phyloP scores from a whole-genome alignment of 2,329 filamentous ascomycete genomes.

The Cladosporium sp. region DNA sequence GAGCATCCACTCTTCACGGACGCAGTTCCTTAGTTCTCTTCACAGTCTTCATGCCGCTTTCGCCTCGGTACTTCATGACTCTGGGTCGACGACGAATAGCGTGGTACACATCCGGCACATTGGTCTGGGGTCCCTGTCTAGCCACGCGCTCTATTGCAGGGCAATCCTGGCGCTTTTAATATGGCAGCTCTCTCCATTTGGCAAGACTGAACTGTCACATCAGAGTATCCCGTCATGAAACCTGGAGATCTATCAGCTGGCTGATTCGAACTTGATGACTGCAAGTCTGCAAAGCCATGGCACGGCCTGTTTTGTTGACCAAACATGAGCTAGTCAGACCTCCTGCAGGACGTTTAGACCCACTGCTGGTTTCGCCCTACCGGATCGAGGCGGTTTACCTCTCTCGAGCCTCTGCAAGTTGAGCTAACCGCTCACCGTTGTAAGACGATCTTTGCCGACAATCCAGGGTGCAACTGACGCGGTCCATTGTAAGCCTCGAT shows the following conservation, averaged over 20 bases:
- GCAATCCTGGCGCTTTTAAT: background rate
- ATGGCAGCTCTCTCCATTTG: background rate
- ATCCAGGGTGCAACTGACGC: background rate
- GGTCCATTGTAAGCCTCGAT: background rate
- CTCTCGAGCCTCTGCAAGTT: background rate
- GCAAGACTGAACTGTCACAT: background rate
- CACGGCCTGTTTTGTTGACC: background rate
- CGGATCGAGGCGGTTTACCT: background rate
- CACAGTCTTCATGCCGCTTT: background rate
- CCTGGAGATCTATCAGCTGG: background rate
- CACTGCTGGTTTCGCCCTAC: background rate
- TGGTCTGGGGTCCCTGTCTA: background rate
- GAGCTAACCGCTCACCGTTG: background rate
- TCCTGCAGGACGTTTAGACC: background rate
- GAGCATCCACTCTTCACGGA: constrained; percentile 7
- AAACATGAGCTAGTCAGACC: background rate
- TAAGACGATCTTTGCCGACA: background rate
- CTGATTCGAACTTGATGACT: background rate
- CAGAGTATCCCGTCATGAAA: background rate
- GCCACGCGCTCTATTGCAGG: background rate
- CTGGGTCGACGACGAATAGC: background rate
- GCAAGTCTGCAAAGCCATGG: background rate
- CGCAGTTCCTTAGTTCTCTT: background rate
- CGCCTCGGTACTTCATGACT: constrained; percentile 1
- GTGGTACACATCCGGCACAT: background rate